Conservation (phyloP, 345 rosid species). For the Brassica nigra region DNA sequence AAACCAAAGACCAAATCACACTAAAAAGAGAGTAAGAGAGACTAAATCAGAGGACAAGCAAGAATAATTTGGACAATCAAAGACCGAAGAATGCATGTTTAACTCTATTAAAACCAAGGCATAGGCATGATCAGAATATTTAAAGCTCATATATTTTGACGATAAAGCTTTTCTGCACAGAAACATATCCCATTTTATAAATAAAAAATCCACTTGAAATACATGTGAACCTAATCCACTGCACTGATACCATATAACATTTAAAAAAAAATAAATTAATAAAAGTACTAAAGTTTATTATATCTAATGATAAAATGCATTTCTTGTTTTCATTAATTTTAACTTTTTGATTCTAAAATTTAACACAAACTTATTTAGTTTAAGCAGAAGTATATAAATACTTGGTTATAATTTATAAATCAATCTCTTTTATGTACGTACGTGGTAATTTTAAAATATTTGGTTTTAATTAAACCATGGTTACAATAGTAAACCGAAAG, state of each 20-base stretch:
- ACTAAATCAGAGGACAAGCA: too few relatives aligned
- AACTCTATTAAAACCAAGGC: too few relatives aligned
- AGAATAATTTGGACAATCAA: too few relatives aligned
- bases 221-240: background rate
- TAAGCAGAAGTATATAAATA: background rate
- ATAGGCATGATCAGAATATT: background rate
- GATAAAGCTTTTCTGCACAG: background rate
- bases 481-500: conserved; percentile 1
- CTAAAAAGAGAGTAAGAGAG: too few relatives aligned
- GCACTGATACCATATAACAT: background rate
- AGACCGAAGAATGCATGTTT: too few relatives aligned
- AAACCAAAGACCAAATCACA: too few relatives aligned
- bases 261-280: too few relatives aligned
- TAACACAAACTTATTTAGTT: background rate
- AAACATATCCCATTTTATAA: background rate
- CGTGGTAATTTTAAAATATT: background rate
- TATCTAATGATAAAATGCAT: background rate
- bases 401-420: background rate
- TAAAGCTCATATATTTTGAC: background rate
- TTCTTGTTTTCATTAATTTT: background rate
- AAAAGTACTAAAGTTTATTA: background rate
- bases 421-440: background rate
- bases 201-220: background rate
- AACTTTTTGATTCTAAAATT: background rate
- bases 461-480: background rate